Percentiles rank a stretch among this genome's conserved stretches.
These are phyloP conservation scores for Populus simonii DNA, from an alignment of 345 rosid genomes.

Conservation along the genomic window DNA sequence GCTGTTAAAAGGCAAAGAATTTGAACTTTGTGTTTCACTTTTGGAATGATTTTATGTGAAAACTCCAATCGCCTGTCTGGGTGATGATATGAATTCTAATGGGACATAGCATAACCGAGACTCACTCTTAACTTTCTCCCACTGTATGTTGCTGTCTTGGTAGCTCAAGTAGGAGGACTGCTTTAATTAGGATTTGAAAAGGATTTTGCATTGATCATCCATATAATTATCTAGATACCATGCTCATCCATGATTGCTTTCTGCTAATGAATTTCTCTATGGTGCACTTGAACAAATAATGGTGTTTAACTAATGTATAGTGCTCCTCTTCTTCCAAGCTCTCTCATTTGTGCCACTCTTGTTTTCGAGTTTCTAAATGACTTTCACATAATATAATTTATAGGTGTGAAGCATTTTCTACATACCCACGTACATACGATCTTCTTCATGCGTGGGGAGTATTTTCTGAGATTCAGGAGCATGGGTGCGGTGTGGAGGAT, in stretches of 20 bases:
- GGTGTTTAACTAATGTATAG: too few relatives aligned
- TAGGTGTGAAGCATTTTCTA: constrained; percentile 95
- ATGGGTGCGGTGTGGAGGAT: constrained; percentile 71
- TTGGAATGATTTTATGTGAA: neutral
- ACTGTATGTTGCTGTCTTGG: neutral
- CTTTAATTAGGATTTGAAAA: too few relatives aligned
- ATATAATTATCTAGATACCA: too few relatives aligned
- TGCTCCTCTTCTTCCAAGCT: too few relatives aligned
- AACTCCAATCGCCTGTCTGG: neutral
- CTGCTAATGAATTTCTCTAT: neutral
- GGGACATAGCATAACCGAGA: neutral
- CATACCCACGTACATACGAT: constrained; percentile 92
- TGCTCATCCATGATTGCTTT: neutral
- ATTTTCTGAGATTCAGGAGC: constrained; percentile 56
- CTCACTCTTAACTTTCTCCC: neutral
- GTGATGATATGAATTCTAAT: neutral
- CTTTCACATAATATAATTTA: constrained; percentile 2
- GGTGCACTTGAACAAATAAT: too few relatives aligned
- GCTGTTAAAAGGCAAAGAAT: neutral
- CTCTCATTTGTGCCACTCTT: neutral
- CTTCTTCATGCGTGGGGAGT: constrained; percentile 89
- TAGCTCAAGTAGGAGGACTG: neutral
- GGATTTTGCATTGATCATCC: too few relatives aligned
- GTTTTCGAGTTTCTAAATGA: neutral
- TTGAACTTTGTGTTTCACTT: neutral